Evolutionary conservation across 2,329 filamentous ascomycete genomes (phyloP).

Genomic region (Fusarium tjaetaba): DNA sequence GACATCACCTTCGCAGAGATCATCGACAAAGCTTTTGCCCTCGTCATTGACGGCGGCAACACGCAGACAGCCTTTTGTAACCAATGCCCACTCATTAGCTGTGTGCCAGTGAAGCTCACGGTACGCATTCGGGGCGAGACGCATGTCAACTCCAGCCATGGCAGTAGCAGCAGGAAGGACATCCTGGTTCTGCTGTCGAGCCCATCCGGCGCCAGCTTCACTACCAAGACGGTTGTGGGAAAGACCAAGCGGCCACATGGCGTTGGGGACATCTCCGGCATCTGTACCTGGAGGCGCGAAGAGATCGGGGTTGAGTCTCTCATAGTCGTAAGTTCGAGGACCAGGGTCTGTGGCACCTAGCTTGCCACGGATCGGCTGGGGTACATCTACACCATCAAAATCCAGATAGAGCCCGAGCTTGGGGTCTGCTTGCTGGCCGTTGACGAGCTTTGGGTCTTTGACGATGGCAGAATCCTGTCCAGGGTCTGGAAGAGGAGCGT

Average conservation of each 20-base stretch:
- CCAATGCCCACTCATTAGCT: conserved; percentile 1
- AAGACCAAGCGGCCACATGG: conserved; percentile 6
- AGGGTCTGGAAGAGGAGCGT: background rate
- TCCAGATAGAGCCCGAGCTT: conserved; percentile 11
- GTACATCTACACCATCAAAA: conserved; percentile 5
- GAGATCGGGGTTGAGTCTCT: conserved; percentile 14
- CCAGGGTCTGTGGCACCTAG: conserved; percentile 12
- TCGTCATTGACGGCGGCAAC: conserved; percentile 9
- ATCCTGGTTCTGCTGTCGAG: conserved; percentile 8
- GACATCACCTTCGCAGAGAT: conserved; percentile 6
- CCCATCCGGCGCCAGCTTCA: conserved; percentile 7
- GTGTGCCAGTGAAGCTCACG: conserved; percentile 20
- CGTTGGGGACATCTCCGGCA: conserved; percentile 6
- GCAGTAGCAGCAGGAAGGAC: conserved; percentile 3
- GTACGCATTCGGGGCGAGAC: conserved; percentile 1
- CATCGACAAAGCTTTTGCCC: conserved; percentile 8
- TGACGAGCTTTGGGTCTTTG: conserved; percentile 12
- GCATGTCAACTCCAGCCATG: conserved; percentile 20
- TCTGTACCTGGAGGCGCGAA: conserved; percentile 12
- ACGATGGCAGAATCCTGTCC: conserved; percentile 9
- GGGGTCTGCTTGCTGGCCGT: conserved; percentile 3
- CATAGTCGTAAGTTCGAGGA: conserved; percentile 13
- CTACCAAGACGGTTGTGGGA: conserved; percentile 18
- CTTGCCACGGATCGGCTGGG: conserved; percentile 8
- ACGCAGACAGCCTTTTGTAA: conserved; percentile 13